A percentile compares a stretch with the other conserved stretches of the same genome.
These are phyloP conservation scores for Fragosphaeria purpurea DNA, from an alignment of 2,329 filamentous ascomycete species.

Conservation along the genomic window DNA sequence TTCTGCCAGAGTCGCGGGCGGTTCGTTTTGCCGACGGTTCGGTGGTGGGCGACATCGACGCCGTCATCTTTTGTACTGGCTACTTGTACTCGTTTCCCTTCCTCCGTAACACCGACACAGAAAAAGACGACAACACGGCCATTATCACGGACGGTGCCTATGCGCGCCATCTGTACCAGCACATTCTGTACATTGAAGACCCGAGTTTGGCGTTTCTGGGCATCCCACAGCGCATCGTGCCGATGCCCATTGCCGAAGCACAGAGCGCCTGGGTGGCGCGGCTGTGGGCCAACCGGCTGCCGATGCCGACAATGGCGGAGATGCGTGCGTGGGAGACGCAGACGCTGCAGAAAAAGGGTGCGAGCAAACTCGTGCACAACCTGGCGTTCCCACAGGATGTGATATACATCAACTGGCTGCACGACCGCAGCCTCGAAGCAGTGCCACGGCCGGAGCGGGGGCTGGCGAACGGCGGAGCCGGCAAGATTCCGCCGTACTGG, in stretches of 20 bases:
- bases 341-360: background rate
- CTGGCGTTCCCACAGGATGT: slow-evolving; percentile 43
- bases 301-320: slow-evolving; percentile 32
- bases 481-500: slow-evolving; percentile 30
- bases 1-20: slow-evolving; percentile 15
- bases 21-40: slow-evolving; percentile 21
- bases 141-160: slow-evolving; percentile 34
- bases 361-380: slow-evolving; percentile 23
- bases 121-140: slow-evolving; percentile 29
- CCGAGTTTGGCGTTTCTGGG: slow-evolving; percentile 54
- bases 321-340: background rate
- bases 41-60: slow-evolving; percentile 19
- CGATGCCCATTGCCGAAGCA: slow-evolving; percentile 60
- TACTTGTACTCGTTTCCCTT: slow-evolving; percentile 48
- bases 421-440: slow-evolving; percentile 36
- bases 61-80: slow-evolving; percentile 26
- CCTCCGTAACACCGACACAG: slow-evolving; percentile 43
- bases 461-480: slow-evolving; percentile 26
- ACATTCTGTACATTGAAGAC: slow-evolving; percentile 58
- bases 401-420: slow-evolving; percentile 49
- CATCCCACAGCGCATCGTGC: slow-evolving; percentile 58
- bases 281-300: slow-evolving; percentile 53
- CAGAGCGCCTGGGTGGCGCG: slow-evolving; percentile 58
- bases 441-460: slow-evolving; percentile 17
- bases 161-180: slow-evolving; percentile 29